Conservation (phyloP, 2,329 filamentous ascomycete species). For the Moelleriella libera region DNA sequence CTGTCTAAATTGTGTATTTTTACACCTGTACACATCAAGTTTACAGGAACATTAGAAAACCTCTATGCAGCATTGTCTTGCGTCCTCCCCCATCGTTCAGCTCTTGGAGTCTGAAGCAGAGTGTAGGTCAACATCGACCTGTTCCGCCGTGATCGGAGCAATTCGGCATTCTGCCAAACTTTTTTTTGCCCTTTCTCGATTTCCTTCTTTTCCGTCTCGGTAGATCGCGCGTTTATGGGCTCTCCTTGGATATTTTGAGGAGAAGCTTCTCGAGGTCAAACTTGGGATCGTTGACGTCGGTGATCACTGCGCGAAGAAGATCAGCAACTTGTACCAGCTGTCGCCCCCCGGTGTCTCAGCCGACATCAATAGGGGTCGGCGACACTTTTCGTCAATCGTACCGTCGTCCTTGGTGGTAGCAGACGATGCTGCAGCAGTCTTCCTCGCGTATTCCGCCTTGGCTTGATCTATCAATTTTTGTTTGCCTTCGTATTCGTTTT, state of each 20-base stretch:
- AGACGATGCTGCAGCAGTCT: slow-evolving; percentile 41
- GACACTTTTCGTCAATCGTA: slow-evolving; percentile 8
- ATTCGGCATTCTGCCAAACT: background rate
- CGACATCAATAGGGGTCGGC: too few relatives aligned
- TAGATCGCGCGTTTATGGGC: slow-evolving; percentile 22
- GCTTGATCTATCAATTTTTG: slow-evolving; percentile 83
- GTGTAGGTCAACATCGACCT: background rate
- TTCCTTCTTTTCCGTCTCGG: background rate
- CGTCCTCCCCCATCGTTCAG: slow-evolving; percentile 20
- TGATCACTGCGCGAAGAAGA: slow-evolving; percentile 13
- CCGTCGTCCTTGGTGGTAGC: slow-evolving; percentile 17
- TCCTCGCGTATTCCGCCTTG: slow-evolving; percentile 76
- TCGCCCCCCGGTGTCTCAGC: too few relatives aligned
- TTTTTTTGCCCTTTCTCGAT: slow-evolving; percentile 1
- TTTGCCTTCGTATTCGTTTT: slow-evolving; percentile 84
- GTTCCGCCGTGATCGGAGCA: background rate
- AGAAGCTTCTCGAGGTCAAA: slow-evolving; percentile 88
- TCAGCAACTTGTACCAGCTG: background rate
- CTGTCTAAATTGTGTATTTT: slow-evolving; percentile 32
- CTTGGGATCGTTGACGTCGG: slow-evolving; percentile 68
- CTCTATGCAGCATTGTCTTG: slow-evolving; percentile 33
- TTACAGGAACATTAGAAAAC: slow-evolving; percentile 30
- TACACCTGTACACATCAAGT: slow-evolving; percentile 36
- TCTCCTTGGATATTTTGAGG: slow-evolving; percentile 43
- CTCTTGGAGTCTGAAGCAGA: slow-evolving; percentile 1